Evolutionary conservation across 2,329 filamentous ascomycete species (phyloP), one percentile per base, ranked within the genome.

Genomic region (Colletotrichum salicis): DNA sequence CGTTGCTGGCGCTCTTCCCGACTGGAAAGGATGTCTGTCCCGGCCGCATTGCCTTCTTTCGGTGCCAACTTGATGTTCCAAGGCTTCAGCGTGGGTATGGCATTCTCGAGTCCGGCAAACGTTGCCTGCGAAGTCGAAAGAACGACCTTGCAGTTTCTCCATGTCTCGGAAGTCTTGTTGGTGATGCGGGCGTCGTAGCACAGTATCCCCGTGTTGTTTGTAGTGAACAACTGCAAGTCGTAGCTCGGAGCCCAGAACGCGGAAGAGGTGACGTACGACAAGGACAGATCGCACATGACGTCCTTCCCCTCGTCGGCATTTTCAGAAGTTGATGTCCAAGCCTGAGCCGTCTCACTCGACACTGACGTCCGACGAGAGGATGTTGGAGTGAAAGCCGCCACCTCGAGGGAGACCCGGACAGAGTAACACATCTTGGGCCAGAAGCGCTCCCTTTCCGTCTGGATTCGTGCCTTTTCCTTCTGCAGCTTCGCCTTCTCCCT

Each of bases 111-210:
- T 1, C 86, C 86, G 1, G 87, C 84, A 64, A 89, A 90, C 5
- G 85, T 85, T 4, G 90, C 87, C 75, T 92, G 88, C 0, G 89
- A 91, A 0, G 89, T 92, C 3, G 90, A 92, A 5, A 93, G 85
- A 0, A 85, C 86, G 48, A 93, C 80, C 73, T 86, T 88, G 78
- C 88, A 87, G 79, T 88, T 86, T 35, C 82, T 83, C 91, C 91
- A 93, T 0, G 86, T 88, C 80, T 93, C 91, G 0, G 88, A 89
- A 0, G 89, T 91, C 62, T 82, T 82, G 79, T 93, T 93, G 68
- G 84, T 86, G 64, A 92, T 86, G 74, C 88, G 86, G 1, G 90
- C 90, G 66, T 91, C 88, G 77, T 92, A 93, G 75, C 86, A 86
- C 15, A 92, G 82, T 5, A 80, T 80, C 1, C 84, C 89, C 0